Base-by-base conservation (phyloP, 441 rosid genomes). In the Jatropha multifida region DNA sequence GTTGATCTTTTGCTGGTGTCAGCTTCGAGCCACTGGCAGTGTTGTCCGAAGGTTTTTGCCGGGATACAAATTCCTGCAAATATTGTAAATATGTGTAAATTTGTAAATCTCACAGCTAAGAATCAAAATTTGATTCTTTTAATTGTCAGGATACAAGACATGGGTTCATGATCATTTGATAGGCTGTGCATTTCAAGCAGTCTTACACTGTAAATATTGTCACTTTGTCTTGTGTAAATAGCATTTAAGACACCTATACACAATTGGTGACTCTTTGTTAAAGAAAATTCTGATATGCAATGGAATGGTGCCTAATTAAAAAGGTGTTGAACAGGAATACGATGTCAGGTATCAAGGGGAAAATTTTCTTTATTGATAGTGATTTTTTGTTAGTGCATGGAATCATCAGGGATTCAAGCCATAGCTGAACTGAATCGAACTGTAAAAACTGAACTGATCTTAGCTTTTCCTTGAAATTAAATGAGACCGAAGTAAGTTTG, bases 11-110 rank as follows among this genome's bases (percentile, higher is more conserved):
- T 56, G 37, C 1, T 54, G 62, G 15, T 27, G 4, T 48, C 15
- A 32, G 18, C 1, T 68, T 27, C 26, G 23, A 23, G 23, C 59
- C 44, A 27, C 15, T 14, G 26, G 17, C 56, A 72, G 38, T 4
- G 71, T 20, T 10, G 20, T 23, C 42, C 13, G 12, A 27, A 32
- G 3, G 15, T 13, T 55, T 60, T n/a, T 32, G 15, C 44, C n/a
- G 20, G 64, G 12, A 71, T 41, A 59, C 51, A 71, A 69, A 54
- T 69, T 54, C 32, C 26, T 54, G 61, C 46, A 17, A 55, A 55
- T 55, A 6, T 32, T 71, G 74, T 71, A 59, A 26, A 71, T 59
- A 40, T 71, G 65, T 59, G n/a, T 68, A 7, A 26, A 56, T 13
- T 32, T 32, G 32, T 32, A 68, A 51, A 68, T 11, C 37, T 5